Base-by-base conservation (phyloP, 805 yeast species). In the Candida nanaspora region DNA sequence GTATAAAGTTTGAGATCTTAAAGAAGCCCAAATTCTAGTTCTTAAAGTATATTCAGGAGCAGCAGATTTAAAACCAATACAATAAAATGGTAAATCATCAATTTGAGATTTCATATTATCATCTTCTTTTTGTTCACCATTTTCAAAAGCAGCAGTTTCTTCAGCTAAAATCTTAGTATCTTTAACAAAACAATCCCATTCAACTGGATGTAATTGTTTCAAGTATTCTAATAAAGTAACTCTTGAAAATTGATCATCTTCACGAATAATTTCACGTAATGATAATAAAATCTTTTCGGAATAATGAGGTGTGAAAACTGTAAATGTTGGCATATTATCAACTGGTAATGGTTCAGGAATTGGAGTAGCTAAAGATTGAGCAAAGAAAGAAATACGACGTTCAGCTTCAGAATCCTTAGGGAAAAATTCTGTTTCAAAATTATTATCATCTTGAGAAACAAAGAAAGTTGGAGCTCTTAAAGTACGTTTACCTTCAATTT, bases 241-340 rank as follows among this genome's bases (percentile, higher is more conserved):
- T 63, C 95, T 85, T 20, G 98, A 86, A 65, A 84, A 87, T 68
- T 88, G 96, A 60, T 89, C 96, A 63, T 93, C 98, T 69, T 91
- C 98, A 58, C 95, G 82, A 54, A 93, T 91, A 59, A 93, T 88
- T 66, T 91, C 98, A 62, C 94, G 83, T 56, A 93, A 71, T n/a
- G 96, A 86, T 38, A 91, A 69, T 53, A 89, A 72, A 47, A 91
- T 91, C 78, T 88, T 91, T 70, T 91, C 98, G 49, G 93, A 74
- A 67, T 91, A 91, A 65, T 91, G 98, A 57, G 98, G 98, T 51
- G 91, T 84, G 65, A 91, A 72, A 19, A 93, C 98, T 31, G 98
- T 89, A 66, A 93, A 93, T 11, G 98, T 91, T 50, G 99, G 99
- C 98, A 93, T 93, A 74, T 91, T 91, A 67, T 93, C 98, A 52